Evolutionary conservation across 805 yeast species (phyloP), one percentile per base, ranked within the genome.

Genomic region (Aciculoconidium aculeatum): DNA sequence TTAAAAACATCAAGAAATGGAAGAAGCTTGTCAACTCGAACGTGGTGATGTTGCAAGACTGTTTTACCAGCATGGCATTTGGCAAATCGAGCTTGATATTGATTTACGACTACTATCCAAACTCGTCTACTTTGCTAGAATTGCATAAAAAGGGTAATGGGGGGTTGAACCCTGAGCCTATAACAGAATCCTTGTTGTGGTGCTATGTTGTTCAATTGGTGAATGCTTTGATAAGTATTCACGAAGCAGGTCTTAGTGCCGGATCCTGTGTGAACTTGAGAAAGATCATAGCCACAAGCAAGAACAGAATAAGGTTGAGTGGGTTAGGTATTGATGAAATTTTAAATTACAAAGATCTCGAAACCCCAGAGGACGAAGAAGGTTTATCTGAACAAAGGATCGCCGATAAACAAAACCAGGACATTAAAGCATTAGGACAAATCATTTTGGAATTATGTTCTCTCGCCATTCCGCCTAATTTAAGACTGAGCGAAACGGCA

Each of bases 31-130:
- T 59, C 6, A 47, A 45, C 28, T 58, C 62, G 39, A 78, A 80
- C 43, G 60, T 85, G 13, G 83, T 82, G 1, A 66, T 70, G 22
- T 58, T 86, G 5, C 70, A 73, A 23, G 96, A 88, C 49, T 86
- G 92, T 5, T 90, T 92, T 53, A 80, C 95, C 1, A 77, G 90
- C 5, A 72, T 86, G 33, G 80, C 86, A 4, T 92, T 92, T 61
- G 90, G 85, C 24, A 44, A 42, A 29, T 46, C 58, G 9, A 77
- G 92, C 1, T 65, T 92, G 33, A 70, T 86, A 23, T 61, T 87
- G 24, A 80, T 83, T 4, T 85, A 86, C 55, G 96, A 90, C 48
- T 92, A 76, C 52, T 83, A 71, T 53, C 96, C 98, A 14, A 64
- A 75, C 36, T 70, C 94, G 1, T 61, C 62, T 32, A 82, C 94